These are phyloP conservation scores for Trichosanthes truncata DNA, from an alignment of 306 rosid species.

Conservation along the genomic window DNA sequence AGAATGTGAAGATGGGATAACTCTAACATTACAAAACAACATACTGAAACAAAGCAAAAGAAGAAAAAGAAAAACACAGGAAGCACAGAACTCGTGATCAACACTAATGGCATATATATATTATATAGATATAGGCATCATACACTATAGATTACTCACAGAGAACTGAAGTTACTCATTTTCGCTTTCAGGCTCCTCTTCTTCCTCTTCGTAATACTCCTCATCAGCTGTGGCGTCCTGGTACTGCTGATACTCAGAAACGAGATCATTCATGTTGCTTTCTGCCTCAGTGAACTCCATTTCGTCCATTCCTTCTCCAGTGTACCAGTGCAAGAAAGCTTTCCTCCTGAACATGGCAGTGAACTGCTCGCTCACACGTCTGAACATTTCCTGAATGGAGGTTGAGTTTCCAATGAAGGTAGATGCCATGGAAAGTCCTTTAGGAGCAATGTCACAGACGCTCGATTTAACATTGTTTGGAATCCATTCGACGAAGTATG, in stretches of 20 bases:
- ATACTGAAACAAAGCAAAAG: not conserved
- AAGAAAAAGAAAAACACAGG: not conserved
- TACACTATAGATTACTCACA: not conserved
- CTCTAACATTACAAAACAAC: not conserved
- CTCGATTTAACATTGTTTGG: not conserved
- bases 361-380: conserved; percentile 6
- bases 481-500: not conserved
- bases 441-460: not conserved
- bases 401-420: not conserved
- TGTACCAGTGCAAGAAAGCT: not conserved
- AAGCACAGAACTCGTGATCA: not conserved
- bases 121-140: not conserved
- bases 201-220: not conserved
- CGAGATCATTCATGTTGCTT: not conserved
- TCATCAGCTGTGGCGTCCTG: not conserved
- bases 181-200: not conserved
- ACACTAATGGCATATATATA: not conserved
- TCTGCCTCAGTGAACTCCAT: not conserved
- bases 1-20: not conserved
- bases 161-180: not conserved
- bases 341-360: not conserved
- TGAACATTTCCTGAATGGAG: conserved; percentile 1
- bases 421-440: not conserved
- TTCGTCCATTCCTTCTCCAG: not conserved
- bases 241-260: conserved; percentile 1